Base-by-base conservation (phyloP, 2,329 filamentous ascomycete species). In the Arthroderma sp. region DNA sequence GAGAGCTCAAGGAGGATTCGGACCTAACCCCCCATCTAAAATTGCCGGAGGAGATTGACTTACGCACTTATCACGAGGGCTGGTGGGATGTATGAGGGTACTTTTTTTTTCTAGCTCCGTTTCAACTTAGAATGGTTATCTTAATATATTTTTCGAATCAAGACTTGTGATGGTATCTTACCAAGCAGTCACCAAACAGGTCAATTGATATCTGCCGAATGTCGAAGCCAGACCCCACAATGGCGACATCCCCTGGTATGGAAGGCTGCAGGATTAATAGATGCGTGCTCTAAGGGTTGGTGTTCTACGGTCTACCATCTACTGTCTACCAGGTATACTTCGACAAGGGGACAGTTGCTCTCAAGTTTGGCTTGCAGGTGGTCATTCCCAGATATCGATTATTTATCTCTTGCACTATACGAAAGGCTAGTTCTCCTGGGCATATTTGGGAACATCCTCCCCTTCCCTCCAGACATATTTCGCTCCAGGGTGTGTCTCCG, bases 21-120 rank as follows among this genome's bases (percentile, higher is more conserved):
- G 79, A 84, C 53, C 65, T 83, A 56, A 82, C 78, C 7, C 65
- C 72, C 6, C 83, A 85, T 67, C 58, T 86, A 45, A 73, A 65
- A 50, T 53, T 70, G 29, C 73, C 74, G 0, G 68, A 68, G 32
- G 66, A 74, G 31, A 66, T 79, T 36, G 76, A 84, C 56, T 60
- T 86, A 49, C 69, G 70, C 50, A 70, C 75, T 38, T 57, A 82
- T 42, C 75, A 85, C 57, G 82, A 86, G 66, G 70, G 70, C 11
- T 86, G 82, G 82, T 83, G 73, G 70, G 69, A 70, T 60, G 54
- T 67, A 40, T 65, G 15, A 22, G 15, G 15, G 15, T 22, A 22
- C 15, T 22, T 22, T 22, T 22, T 22, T 22, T 22, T 22, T 22
- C 15, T 36, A 9, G 33, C 33, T 36, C 33, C 9, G 9, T 36